These are phyloP conservation scores for Debaryomycetaceae sp. DNA, from an alignment of 1,139 yeast genomes.

Conservation along the genomic window DNA sequence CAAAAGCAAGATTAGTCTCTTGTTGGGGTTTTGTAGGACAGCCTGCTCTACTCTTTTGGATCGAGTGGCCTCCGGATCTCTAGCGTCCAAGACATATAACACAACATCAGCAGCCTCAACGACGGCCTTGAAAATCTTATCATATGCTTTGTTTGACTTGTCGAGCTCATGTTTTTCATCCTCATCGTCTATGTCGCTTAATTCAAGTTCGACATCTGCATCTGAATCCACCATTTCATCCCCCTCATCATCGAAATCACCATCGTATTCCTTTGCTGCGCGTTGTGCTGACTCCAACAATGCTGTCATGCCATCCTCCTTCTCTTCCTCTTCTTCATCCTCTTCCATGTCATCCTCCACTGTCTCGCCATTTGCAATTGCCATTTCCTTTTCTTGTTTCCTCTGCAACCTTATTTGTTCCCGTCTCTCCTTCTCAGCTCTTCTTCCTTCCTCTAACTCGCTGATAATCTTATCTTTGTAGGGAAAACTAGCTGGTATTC, in stretches of 20 bases:
- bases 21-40: constrained; percentile 70
- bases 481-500: constrained; percentile 93
- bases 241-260: constrained; percentile 43
- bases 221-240: constrained; percentile 37
- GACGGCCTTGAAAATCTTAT: constrained; percentile 76
- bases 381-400: constrained; percentile 47
- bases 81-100: constrained; percentile 89
- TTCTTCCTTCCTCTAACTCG: constrained; percentile 74
- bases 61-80: constrained; percentile 96
- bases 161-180: constrained; percentile 45
- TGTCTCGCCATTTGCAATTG: constrained; percentile 39
- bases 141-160: constrained; percentile 88
- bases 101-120: constrained; percentile 90
- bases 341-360: constrained; percentile 38
- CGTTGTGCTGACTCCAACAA: constrained; percentile 83
- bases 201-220: constrained; percentile 49
- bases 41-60: constrained; percentile 90
- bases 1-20: constrained; percentile 78
- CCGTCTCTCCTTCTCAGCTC: constrained; percentile 59
- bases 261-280: constrained; percentile 72
- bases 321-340: constrained; percentile 42
- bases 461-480: constrained; percentile 79
- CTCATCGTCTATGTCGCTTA: constrained; percentile 41
- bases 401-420: constrained; percentile 45
- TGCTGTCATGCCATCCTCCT: constrained; percentile 65